These are phyloP conservation scores for Imleria badia DNA, from an alignment of 768 basidiomycete species.

Conservation along the genomic window DNA sequence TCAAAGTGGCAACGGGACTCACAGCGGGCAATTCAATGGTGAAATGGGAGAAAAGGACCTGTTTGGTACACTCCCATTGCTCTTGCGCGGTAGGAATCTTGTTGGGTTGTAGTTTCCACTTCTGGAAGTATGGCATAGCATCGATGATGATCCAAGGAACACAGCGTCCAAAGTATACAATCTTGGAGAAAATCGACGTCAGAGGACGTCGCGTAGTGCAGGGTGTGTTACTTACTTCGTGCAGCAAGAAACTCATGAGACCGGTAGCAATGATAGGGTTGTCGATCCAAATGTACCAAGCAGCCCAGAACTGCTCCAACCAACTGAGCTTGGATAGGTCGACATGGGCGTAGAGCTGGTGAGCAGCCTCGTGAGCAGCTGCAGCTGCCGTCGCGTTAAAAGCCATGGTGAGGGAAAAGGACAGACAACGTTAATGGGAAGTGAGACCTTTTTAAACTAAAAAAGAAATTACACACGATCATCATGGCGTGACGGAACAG, in stretches of 20 bases:
- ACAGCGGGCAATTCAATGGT: slow-evolving; percentile 91
- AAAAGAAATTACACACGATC: slow-evolving; percentile 16
- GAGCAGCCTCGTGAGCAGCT: slow-evolving; percentile 30
- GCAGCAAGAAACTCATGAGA: slow-evolving; percentile 86
- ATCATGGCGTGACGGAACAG: slow-evolving; percentile 27
- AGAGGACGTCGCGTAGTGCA: neutral
- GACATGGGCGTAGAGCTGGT: slow-evolving; percentile 52
- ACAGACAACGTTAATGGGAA: neutral
- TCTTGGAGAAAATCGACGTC: slow-evolving; percentile 39
- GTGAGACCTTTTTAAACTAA: neutral
- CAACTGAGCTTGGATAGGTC: slow-evolving; percentile 63
- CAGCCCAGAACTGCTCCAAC: slow-evolving; percentile 79
- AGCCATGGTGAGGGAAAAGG: slow-evolving; percentile 34
- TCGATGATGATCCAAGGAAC: slow-evolving; percentile 97
- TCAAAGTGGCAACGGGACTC: slow-evolving; percentile 26
- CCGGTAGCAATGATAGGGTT: slow-evolving; percentile 94
- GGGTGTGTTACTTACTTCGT: slow-evolving; percentile 66
- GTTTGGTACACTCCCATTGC: slow-evolving; percentile 96
- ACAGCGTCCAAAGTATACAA: slow-evolving; percentile 95
- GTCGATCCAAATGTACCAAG: slow-evolving; percentile 83
- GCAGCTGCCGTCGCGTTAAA: slow-evolving; percentile 40
- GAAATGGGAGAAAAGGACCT: slow-evolving; percentile 92
- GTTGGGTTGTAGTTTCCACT: slow-evolving; percentile 89
- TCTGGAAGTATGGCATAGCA: slow-evolving; percentile 86
- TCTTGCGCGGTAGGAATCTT: slow-evolving; percentile 80